Evolutionary conservation across 2,329 filamentous ascomycete genomes (phyloP).

Genomic region (Phymatotrichopsis omnivora): DNA sequence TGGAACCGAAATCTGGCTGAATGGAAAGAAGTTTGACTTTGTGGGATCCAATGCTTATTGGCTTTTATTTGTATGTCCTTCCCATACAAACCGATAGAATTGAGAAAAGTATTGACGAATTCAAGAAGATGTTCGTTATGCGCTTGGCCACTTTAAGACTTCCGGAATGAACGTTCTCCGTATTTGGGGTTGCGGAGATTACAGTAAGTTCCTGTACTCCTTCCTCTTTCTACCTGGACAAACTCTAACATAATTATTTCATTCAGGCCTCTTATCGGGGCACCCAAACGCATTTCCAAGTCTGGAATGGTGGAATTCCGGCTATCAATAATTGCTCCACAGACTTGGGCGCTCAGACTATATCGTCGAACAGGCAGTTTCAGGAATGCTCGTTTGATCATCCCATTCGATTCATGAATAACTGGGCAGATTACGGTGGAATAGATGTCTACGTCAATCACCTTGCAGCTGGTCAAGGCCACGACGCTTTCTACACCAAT

Average conservation of each 20-base stretch:
- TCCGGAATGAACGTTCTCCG: conserved; percentile 50
- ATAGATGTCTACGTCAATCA: conserved; percentile 49
- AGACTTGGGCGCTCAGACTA: conserved; percentile 57
- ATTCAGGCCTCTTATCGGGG: conserved; percentile 7
- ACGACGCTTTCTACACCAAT: conserved; percentile 51
- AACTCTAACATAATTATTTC: too few relatives aligned
- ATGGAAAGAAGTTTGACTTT: conserved; percentile 29
- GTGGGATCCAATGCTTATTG: conserved; percentile 27
- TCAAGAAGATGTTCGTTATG: conserved; percentile 47
- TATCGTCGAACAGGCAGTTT: conserved; percentile 51
- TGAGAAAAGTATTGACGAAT: too few relatives aligned
- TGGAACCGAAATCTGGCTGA: conserved; percentile 27
- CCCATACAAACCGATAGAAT: background rate
- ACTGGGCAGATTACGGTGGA: conserved; percentile 57
- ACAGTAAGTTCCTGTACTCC: conserved; percentile 29
- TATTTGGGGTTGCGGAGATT: conserved; percentile 55
- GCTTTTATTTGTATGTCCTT: conserved; percentile 17
- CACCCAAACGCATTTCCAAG: conserved; percentile 1
- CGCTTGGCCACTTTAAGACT: conserved; percentile 41
- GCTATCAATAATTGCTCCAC: conserved; percentile 39
- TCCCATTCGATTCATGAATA: conserved; percentile 57
- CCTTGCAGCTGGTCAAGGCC: conserved; percentile 39
- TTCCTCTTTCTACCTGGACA: background rate
- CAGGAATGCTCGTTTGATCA: conserved; percentile 52
- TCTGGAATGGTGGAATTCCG: conserved; percentile 19